phyloP scores from a whole-genome alignment of 495 filamentous ascomycete species.

The Filosporella fistucella region DNA sequence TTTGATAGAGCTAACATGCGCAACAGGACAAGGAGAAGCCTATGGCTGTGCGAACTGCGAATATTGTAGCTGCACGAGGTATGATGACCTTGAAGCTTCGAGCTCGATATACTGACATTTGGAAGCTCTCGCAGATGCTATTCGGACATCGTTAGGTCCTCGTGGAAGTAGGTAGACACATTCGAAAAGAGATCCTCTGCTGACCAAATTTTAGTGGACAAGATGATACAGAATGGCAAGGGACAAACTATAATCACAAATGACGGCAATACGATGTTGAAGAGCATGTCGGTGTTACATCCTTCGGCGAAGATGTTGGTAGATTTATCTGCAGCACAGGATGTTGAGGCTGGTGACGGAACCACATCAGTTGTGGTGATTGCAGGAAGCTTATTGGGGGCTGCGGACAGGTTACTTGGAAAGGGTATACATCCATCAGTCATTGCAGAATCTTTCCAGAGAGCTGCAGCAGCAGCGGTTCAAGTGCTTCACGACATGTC shows the following conservation, averaged over 20 bases:
- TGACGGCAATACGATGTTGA: conserved; percentile 98
- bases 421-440: conserved; percentile 98
- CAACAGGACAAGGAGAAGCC: conserved; percentile 96
- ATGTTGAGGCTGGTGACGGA: conserved; percentile 97
- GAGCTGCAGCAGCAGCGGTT: conserved; percentile 83
- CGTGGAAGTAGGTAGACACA: conserved; percentile 29
- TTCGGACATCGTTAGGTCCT: conserved; percentile 66
- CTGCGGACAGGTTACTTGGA: conserved; percentile 79
- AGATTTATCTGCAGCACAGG: conserved; percentile 92
- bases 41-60: conserved; percentile 86
- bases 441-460: conserved; percentile 96
- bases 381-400: conserved; percentile 87
- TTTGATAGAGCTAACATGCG: conserved; percentile 40
- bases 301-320: conserved; percentile 98
- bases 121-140: conserved; percentile 90
- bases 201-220: conserved; percentile 65
- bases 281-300: conserved; percentile 98
- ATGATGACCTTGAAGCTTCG: no score
- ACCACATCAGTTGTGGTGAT: conserved; percentile 98
- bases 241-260: conserved; percentile 98
- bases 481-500: conserved; percentile 93
- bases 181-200: neutral
- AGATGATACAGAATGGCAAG: conserved; percentile 97
- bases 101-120: no score
- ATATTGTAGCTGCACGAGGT: conserved; percentile 96